A percentile compares a stretch with the other conserved stretches of the same genome.
phyloP scores from a whole-genome alignment of 495 filamentous ascomycete genomes.

The Xylaria flabelliformis region DNA sequence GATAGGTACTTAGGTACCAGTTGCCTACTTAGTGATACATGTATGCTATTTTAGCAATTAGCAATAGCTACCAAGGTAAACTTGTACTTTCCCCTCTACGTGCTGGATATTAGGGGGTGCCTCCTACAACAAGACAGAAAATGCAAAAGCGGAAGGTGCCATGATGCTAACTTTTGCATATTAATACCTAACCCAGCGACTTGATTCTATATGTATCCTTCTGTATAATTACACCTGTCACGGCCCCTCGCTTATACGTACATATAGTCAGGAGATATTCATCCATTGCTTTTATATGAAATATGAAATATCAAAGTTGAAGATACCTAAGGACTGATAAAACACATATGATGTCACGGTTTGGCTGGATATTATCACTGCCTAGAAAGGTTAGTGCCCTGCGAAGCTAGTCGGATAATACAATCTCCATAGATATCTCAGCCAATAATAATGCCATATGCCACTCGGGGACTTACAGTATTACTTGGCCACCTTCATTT shows the following conservation, averaged over 20 bases:
- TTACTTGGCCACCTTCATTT: no score
- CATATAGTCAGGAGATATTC: no score
- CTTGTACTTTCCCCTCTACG: background rate
- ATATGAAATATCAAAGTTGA: no score
- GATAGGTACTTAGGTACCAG: background rate
- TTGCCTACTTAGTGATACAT: background rate
- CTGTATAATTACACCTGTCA: background rate
- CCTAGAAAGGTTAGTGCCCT: conserved; percentile 2
- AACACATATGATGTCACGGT: conserved; percentile 21
- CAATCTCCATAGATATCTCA: conserved; percentile 16
- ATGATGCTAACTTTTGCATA: background rate
- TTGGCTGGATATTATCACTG: background rate
- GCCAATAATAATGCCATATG: conserved; percentile 10
- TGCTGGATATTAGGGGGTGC: background rate
- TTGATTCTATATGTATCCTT: background rate
- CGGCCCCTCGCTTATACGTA: background rate
- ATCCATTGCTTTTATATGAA: background rate
- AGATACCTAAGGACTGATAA: background rate
- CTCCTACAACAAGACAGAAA: background rate
- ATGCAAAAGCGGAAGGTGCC: background rate
- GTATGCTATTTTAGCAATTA: background rate
- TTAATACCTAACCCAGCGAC: background rate
- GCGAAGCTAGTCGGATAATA: conserved; percentile 23
- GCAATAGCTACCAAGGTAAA: background rate
- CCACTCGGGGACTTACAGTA: no score